Base-by-base conservation (phyloP, 768 basidiomycete genomes). In the Rickenella mellea region DNA sequence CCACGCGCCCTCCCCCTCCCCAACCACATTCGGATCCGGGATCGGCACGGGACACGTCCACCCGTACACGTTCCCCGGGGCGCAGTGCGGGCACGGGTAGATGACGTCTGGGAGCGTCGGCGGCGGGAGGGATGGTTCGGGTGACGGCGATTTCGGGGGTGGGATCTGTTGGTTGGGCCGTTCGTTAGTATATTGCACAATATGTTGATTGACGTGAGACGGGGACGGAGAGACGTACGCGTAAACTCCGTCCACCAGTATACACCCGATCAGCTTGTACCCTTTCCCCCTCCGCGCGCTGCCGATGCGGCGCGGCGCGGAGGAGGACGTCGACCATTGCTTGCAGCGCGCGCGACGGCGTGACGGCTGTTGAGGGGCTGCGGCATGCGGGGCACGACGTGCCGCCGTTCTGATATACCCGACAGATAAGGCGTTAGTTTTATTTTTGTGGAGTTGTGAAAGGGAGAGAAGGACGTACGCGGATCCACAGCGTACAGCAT, bases 1-100 rank as follows among this genome's bases (percentile, higher is more conserved):
- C 83, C 84, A 88, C 3, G 85, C 86, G 50, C 74, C 68, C 21
- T 83, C 83, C n/a, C n/a, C n/a, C n/a, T n/a, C n/a, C n/a, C n/a
- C n/a, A n/a, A n/a, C n/a, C n/a, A n/a, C n/a, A n/a, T n/a, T n/a
- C n/a, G n/a, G n/a, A n/a, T n/a, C n/a, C 2, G 75, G 63, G 20
- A 91, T 78, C 27, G 88, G 88, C 39, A 76, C 71, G n/a, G 85
- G 80, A 54, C 88, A 91, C 49, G 69, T 67, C 83, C 85, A 91
- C 2, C 82, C 85, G 51, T 71, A 85, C 5, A 70, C 68, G 51
- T 91, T 90, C 39, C 74, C 76, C 2, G 73, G 66, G 12, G 60
- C 30, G 53, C 87, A 90, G 49, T 89, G 84, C 0, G 88, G 84
- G 54, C 88, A 91, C 5, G 88, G 88, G 8, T 80, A 78, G 1